Conservation (phyloP, 345 rosid genomes). For the Schrenkiella parvula region DNA sequence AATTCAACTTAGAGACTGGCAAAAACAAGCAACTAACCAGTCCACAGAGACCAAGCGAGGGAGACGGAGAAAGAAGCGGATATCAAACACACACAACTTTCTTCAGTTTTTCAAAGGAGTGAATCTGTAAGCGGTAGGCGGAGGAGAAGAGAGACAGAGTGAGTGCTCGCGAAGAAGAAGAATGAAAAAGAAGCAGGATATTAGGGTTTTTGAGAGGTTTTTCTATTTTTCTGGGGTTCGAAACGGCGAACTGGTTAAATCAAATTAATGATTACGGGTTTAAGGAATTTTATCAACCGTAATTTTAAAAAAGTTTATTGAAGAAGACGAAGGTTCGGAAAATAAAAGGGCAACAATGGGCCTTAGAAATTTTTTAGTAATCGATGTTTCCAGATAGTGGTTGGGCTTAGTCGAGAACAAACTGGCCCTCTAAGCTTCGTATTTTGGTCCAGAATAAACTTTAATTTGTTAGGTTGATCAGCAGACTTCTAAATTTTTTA, state of each 20-base stretch:
- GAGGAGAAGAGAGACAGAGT: neutral
- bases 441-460: too few relatives aligned
- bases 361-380: neutral
- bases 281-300: too few relatives aligned
- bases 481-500: too few relatives aligned
- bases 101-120: neutral
- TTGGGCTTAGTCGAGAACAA: too few relatives aligned
- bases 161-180: neutral
- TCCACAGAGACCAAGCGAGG: neutral
- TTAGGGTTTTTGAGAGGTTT: conserved; percentile 37
- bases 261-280: too few relatives aligned
- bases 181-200: neutral
- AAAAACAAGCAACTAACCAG: conserved; percentile 18
- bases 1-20: neutral
- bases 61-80: neutral
- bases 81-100: neutral
- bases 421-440: too few relatives aligned
- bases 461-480: too few relatives aligned
- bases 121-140: neutral
- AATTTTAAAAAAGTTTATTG: too few relatives aligned
- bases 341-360: neutral
- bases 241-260: conserved; percentile 16
- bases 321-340: neutral
- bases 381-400: neutral
- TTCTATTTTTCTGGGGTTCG: neutral